Evolutionary conservation across 768 basidiomycete genomes (phyloP), one percentile per base, ranked within the genome.

Genomic region (Amanita phalloides): DNA sequence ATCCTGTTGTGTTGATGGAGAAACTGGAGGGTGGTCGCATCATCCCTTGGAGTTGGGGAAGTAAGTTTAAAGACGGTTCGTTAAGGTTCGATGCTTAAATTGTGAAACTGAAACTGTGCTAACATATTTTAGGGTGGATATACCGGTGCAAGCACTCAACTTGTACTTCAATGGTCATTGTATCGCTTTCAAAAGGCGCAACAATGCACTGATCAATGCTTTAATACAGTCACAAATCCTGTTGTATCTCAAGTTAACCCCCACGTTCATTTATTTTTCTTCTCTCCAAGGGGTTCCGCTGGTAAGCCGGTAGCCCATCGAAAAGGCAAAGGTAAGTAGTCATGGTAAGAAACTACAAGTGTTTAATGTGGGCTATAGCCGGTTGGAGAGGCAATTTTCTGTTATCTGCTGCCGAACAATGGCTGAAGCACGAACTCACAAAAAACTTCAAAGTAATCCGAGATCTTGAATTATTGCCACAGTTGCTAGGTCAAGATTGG

Each of bases 381-480:
- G 89, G 94, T 1, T 98, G 95, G 96, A 72, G 95, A 62, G 96
- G 94, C 45, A 96, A 96, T 45, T 97, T 92, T 64, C 60, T 97
- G 17, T 68, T 97, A 8, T 92, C 90, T 2, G 93, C 93, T 1
- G 85, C 86, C 3, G 93, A 97, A 64, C 93, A 95, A 58, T 93
- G 89, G 81, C 73, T 96, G 54, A 97, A 97, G 64, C 79, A 96
- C 39, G 95, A 98, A 62, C 71, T 99, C 10, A 89, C 91, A 3
- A 98, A 97, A 73, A 96, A 97, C 62, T 94, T 95, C 76, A 92
- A 90, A 70, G 89, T 98, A 47, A 99, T 99, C 53, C 85, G 96
- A 38, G 96, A 98, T 64, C 76, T 99, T 1, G 96, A 99, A 62
- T 77, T 99, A 20, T 74, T 98, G 50, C 96, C 96, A n/a, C 85